A percentile compares a stretch with the other conserved stretches of the same genome.
Evolutionary conservation across 148 eudicot genomes (phyloP).

Genomic region (Gaultheria prostrata): DNA sequence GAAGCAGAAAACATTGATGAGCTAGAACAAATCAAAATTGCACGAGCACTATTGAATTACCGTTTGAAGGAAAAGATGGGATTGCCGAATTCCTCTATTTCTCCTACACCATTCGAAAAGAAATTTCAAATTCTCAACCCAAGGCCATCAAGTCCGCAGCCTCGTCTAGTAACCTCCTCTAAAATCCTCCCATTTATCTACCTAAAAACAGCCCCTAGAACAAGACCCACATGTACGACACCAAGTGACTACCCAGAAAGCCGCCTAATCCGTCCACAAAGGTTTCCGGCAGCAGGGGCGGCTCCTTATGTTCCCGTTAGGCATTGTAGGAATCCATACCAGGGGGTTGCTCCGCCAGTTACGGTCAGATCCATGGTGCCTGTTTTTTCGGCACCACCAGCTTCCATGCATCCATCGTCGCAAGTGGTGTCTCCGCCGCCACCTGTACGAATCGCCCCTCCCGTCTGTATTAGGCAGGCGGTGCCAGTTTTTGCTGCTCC

Average conservation of each 20-base stretch:
- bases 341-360: constrained; percentile 64
- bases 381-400: constrained; percentile 62
- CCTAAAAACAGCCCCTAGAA: constrained; percentile 46
- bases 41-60: constrained; percentile 68
- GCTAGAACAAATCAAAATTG: constrained; percentile 75
- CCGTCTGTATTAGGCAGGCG: constrained; percentile 56
- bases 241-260: constrained; percentile 36
- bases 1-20: constrained; percentile 69
- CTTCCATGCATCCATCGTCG: constrained; percentile 25
- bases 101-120: constrained; percentile 48
- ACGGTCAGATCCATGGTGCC: constrained; percentile 62
- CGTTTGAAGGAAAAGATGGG: constrained; percentile 53
- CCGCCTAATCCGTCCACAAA: constrained; percentile 28
- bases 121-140: constrained; percentile 43
- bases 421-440: constrained; percentile 31
- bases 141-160: constrained; percentile 67
- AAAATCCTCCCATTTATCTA: constrained; percentile 69
- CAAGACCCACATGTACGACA: constrained; percentile 32
- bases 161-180: constrained; percentile 45
- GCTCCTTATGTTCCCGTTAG: constrained; percentile 62
- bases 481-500: constrained; percentile 47
- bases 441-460: constrained; percentile 41
- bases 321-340: constrained; percentile 47
- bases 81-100: constrained; percentile 26
- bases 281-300: constrained; percentile 49